phyloP scores from a whole-genome alignment of 768 basidiomycete species.

The Phlebiopsis gigantea region DNA sequence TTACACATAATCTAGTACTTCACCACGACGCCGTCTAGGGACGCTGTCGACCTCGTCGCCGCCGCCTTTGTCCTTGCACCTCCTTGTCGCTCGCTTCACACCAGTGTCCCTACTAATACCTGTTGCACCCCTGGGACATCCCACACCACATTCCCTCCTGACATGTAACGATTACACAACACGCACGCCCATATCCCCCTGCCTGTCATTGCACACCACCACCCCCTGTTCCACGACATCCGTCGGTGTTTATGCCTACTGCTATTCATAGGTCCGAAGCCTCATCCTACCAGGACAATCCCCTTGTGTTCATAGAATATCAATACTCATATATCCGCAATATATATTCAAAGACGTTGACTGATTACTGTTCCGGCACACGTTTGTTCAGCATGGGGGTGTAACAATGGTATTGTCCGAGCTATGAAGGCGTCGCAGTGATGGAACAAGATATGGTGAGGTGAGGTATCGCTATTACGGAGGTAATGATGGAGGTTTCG shows the following conservation, averaged over 20 bases:
- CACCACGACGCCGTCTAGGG: too few species aligned
- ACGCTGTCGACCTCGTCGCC: too few species aligned
- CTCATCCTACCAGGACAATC: not conserved
- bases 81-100: not conserved
- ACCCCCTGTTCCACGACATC: not conserved
- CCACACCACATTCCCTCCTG: not conserved
- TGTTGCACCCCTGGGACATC: conserved; percentile 1
- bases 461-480: conserved; percentile 3
- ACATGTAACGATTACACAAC: not conserved
- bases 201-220: not conserved
- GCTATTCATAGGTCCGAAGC: conserved; percentile 1
- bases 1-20: too few species aligned
- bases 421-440: not conserved
- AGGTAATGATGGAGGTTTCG: conserved; percentile 3
- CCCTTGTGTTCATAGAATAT: conserved; percentile 2
- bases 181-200: not conserved
- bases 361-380: not conserved
- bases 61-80: not conserved
- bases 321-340: not conserved
- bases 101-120: conserved; percentile 3
- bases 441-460: not conserved
- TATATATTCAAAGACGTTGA: conserved; percentile 2
- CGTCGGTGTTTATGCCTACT: conserved; percentile 6
- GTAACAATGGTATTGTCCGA: too few species aligned
- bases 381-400: too few species aligned